Percentiles rank a stretch among this genome's conserved stretches.
Evolutionary conservation across 768 basidiomycete species (phyloP).

Genomic region (Porpolomopsis calyptriformis): DNA sequence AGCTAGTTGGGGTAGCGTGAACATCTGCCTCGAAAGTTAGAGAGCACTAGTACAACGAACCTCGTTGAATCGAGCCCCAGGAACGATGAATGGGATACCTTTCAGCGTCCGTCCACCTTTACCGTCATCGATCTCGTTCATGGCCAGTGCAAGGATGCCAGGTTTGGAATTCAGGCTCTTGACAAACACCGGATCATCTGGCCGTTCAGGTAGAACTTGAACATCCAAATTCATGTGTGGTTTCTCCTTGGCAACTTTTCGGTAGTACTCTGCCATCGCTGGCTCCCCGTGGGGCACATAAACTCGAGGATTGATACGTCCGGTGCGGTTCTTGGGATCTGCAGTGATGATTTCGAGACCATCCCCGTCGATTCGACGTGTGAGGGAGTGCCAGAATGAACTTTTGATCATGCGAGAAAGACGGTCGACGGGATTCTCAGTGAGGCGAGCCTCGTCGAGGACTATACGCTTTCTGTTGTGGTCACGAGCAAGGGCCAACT

Average conservation of each 20-base stretch:
- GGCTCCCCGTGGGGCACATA: slow-evolving; percentile 93
- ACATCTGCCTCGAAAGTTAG: slow-evolving; percentile 2
- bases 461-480: slow-evolving; percentile 94
- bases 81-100: slow-evolving; percentile 95
- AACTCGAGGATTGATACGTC: slow-evolving; percentile 81
- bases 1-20: slow-evolving; percentile 35
- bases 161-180: slow-evolving; percentile 92
- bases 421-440: slow-evolving; percentile 95
- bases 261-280: slow-evolving; percentile 92
- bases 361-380: slow-evolving; percentile 92
- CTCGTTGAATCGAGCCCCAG: slow-evolving; percentile 91
- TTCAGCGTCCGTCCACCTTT: slow-evolving; percentile 74
- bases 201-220: slow-evolving; percentile 75
- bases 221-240: slow-evolving; percentile 93
- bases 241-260: slow-evolving; percentile 79
- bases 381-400: slow-evolving; percentile 97
- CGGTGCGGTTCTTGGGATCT: slow-evolving; percentile 94
- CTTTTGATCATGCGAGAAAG: slow-evolving; percentile 95
- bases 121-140: slow-evolving; percentile 81
- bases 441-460: slow-evolving; percentile 95
- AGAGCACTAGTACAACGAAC: slow-evolving; percentile 29
- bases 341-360: slow-evolving; percentile 96
- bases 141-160: slow-evolving; percentile 87
- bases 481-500: slow-evolving; percentile 91
- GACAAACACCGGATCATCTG: slow-evolving; percentile 81